Percentiles rank a stretch among this genome's conserved stretches.
These are phyloP conservation scores for Kodamaea nitidulidarum DNA, from an alignment of 805 yeast genomes.

Conservation along the genomic window DNA sequence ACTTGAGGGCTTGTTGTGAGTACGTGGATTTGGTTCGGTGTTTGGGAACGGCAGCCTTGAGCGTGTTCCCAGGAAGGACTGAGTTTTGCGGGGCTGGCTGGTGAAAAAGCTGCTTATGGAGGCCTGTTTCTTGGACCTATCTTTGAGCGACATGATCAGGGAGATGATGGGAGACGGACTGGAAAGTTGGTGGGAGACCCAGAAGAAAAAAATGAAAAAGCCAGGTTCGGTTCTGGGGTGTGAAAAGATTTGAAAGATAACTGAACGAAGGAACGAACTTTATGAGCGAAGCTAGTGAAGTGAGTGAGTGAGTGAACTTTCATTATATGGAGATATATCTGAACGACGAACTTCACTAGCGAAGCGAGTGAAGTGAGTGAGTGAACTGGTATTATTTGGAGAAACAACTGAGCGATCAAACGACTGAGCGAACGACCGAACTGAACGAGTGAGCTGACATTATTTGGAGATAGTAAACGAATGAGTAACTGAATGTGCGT, in stretches of 20 bases:
- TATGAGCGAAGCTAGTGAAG: too few species aligned
- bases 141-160: background rate
- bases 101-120: slow-evolving; percentile 1
- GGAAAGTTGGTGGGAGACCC: background rate
- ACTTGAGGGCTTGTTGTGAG: too few species aligned
- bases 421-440: too few species aligned
- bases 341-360: too few species aligned
- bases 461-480: too few species aligned
- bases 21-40: background rate
- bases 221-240: background rate
- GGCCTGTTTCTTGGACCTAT: background rate
- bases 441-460: too few species aligned
- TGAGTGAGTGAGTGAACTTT: too few species aligned
- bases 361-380: too few species aligned
- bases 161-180: slow-evolving; percentile 2
- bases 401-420: too few species aligned
- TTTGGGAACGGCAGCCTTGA: background rate
- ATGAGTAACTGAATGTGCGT: too few species aligned
- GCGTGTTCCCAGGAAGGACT: background rate
- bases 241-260: background rate
- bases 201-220: background rate
- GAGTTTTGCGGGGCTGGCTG: slow-evolving; percentile 1
- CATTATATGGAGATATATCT: too few species aligned
- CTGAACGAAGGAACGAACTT: too few species aligned
- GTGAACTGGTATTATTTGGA: background rate